phyloP scores from a whole-genome alignment of 2,329 filamentous ascomycete species.

The Apiospora saccharicola region DNA sequence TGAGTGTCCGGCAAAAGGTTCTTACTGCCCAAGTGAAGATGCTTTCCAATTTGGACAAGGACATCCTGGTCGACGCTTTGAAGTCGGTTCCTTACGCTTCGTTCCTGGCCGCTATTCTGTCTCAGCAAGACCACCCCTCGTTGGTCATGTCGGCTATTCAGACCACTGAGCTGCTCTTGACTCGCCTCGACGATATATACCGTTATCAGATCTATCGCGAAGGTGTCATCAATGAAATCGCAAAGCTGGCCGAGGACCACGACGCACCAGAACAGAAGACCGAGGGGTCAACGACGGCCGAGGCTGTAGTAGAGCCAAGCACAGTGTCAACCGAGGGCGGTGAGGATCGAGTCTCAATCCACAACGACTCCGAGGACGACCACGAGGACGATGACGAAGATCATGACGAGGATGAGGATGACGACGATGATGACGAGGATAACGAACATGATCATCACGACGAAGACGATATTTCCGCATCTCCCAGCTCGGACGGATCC shows the following conservation, averaged over 20 bases:
- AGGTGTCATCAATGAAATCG: conserved; percentile 91
- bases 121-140: conserved; percentile 90
- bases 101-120: conserved; percentile 92
- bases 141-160: conserved; percentile 88
- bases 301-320: conserved; percentile 38
- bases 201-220: conserved; percentile 97
- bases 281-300: conserved; percentile 40
- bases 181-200: conserved; percentile 86
- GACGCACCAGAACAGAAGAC: conserved; percentile 44
- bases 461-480: conserved; percentile 69
- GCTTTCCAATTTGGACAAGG: conserved; percentile 90
- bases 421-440: conserved; percentile 57
- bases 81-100: conserved; percentile 93
- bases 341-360: conserved; percentile 45
- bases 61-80: conserved; percentile 84
- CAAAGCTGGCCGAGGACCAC: conserved; percentile 69
- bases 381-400: conserved; percentile 59
- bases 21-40: conserved; percentile 96
- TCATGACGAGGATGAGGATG: conserved; percentile 58
- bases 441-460: conserved; percentile 55
- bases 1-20: conserved; percentile 93
- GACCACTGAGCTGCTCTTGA: conserved; percentile 86
- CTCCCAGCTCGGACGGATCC: conserved; percentile 72
- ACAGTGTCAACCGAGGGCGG: conserved; percentile 44
- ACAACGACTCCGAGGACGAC: conserved; percentile 61